A percentile compares a stretch with the other conserved stretches of the same genome.
These are phyloP conservation scores for Uncinocarpus reesii DNA, from an alignment of 2,329 filamentous ascomycete species.

Conservation along the genomic window DNA sequence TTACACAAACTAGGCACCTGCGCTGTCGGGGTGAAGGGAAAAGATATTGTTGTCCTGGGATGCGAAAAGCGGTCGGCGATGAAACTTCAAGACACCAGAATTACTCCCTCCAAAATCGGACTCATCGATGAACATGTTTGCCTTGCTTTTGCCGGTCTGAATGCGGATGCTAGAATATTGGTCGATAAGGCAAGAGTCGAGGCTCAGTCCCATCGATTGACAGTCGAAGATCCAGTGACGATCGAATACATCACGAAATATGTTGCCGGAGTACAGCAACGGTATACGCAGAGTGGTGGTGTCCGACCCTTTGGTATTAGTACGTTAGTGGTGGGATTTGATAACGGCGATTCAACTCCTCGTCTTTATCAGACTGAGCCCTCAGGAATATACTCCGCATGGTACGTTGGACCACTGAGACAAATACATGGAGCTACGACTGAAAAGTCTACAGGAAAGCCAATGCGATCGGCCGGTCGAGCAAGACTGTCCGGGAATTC, in stretches of 20 bases:
- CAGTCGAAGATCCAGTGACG: slow-evolving; percentile 91
- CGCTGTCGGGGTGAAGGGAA: slow-evolving; percentile 92
- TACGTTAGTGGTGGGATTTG: slow-evolving; percentile 96
- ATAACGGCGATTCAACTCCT: slow-evolving; percentile 79
- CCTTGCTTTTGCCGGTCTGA: slow-evolving; percentile 91
- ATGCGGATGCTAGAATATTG: slow-evolving; percentile 93
- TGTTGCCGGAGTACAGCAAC: slow-evolving; percentile 92
- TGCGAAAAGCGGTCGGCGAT: slow-evolving; percentile 98
- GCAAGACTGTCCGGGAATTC: slow-evolving; percentile 98
- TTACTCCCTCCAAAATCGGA: slow-evolving; percentile 97
- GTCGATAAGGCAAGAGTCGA: slow-evolving; percentile 97
- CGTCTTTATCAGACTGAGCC: slow-evolving; percentile 96
- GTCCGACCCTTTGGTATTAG: slow-evolving; percentile 98
- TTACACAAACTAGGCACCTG: slow-evolving; percentile 61
- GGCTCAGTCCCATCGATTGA: slow-evolving; percentile 92
- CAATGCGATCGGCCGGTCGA: slow-evolving; percentile 94
- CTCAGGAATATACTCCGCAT: slow-evolving; percentile 98
- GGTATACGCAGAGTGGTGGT: slow-evolving; percentile 97
- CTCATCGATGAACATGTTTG: slow-evolving; percentile 92
- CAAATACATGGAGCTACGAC: neutral
- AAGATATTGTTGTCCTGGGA: slow-evolving; percentile 86
- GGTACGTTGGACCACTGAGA: slow-evolving; percentile 48
- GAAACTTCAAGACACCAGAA: slow-evolving; percentile 98
- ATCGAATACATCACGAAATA: slow-evolving; percentile 99
- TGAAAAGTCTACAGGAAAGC: slow-evolving; percentile 65